These are phyloP conservation scores for Boletus sp. DNA, from an alignment of 1,284 basidiomycete genomes.

Conservation along the genomic window DNA sequence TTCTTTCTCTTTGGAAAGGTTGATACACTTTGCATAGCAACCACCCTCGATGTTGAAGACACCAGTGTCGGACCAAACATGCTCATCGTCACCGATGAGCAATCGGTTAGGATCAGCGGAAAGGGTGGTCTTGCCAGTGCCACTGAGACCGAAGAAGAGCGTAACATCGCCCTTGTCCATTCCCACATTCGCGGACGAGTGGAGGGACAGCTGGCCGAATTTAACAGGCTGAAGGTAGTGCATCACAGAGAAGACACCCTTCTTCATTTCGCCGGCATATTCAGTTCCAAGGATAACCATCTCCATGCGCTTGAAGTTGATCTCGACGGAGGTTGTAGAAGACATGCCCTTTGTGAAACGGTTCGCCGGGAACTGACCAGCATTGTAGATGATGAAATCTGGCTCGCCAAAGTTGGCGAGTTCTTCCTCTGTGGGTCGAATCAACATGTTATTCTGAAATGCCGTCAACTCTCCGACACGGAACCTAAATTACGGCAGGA, in stretches of 20 bases:
- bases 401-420: slow-evolving; percentile 95
- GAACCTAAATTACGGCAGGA: slow-evolving; percentile 18
- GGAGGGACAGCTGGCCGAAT: slow-evolving; percentile 95
- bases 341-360: slow-evolving; percentile 99
- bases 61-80: slow-evolving; percentile 96
- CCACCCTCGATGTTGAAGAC: slow-evolving; percentile 99
- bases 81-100: slow-evolving; percentile 96
- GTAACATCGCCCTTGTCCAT: slow-evolving; percentile 89
- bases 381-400: slow-evolving; percentile 99
- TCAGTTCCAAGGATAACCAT: slow-evolving; percentile 99
- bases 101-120: slow-evolving; percentile 89
- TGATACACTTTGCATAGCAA: slow-evolving; percentile 98
- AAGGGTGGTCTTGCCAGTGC: slow-evolving; percentile 97
- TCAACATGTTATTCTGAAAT: slow-evolving; percentile 93
- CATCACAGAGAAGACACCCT: slow-evolving; percentile 99
- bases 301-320: slow-evolving; percentile 99
- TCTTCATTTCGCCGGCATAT: slow-evolving; percentile 99
- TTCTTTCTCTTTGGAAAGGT: slow-evolving; percentile 94
- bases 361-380: slow-evolving; percentile 99
- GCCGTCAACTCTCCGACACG: slow-evolving; percentile 7
- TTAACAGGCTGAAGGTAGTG: slow-evolving; percentile 99
- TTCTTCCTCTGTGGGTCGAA: slow-evolving; percentile 94
- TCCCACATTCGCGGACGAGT: slow-evolving; percentile 99
- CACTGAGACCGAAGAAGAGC: slow-evolving; percentile 98
- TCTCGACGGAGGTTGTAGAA: slow-evolving; percentile 96